Evolutionary conservation across 345 rosid species (phyloP).

Genomic region (Euphorbia tirucalli): DNA sequence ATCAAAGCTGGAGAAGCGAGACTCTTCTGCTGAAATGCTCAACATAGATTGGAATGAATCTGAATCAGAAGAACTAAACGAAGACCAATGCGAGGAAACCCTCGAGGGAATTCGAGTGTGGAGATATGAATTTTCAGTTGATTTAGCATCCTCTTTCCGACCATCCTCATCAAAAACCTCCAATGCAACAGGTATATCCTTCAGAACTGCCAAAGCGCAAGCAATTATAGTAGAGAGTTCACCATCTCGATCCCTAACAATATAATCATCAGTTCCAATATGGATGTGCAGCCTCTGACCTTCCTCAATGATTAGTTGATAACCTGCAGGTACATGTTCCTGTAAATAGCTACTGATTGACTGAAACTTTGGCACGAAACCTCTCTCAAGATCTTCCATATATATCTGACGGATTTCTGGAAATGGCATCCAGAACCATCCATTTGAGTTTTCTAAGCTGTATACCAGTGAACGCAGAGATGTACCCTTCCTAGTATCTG

Average conservation of each 20-base stretch:
- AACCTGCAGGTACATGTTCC: conserved; percentile 42
- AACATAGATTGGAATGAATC: conserved; percentile 38
- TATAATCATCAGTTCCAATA: conserved; percentile 42
- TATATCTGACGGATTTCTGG: conserved; percentile 56
- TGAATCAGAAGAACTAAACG: conserved; percentile 53
- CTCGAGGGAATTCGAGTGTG: conserved; percentile 37
- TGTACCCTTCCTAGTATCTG: conserved; percentile 27
- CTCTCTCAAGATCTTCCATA: conserved; percentile 56
- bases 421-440: conserved; percentile 89
- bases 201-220: conserved; percentile 66
- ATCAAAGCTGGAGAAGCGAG: conserved; percentile 71
- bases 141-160: conserved; percentile 29
- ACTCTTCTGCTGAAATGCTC: conserved; percentile 46
- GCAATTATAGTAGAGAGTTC: conserved; percentile 93
- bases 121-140: conserved; percentile 30
- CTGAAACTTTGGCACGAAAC: conserved; percentile 54
- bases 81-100: conserved; percentile 50
- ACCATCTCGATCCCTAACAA: conserved; percentile 81
- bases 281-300: conserved; percentile 70
- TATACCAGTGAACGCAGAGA: conserved; percentile 36
- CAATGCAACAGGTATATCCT: conserved; percentile 33
- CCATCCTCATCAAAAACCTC: conserved; percentile 32
- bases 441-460: conserved; percentile 43
- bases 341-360: conserved; percentile 36
- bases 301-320: conserved; percentile 69